These are phyloP conservation scores for Datura wrightii DNA, from an alignment of 257 asterid species.

Conservation along the genomic window DNA sequence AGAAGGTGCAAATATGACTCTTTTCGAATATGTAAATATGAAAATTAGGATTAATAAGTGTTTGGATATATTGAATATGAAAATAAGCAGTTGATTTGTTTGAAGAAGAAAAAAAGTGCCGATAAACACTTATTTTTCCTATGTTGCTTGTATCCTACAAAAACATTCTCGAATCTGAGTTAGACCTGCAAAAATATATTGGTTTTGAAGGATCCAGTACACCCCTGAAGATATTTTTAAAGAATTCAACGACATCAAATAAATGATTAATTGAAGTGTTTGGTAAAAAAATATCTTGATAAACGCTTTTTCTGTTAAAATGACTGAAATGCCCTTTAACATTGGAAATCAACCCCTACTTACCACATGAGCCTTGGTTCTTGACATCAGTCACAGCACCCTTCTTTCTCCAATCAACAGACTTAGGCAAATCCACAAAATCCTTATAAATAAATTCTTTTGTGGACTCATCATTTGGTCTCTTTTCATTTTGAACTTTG, in stretches of 20 bases:
- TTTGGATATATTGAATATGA: neutral
- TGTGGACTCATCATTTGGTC: slow-evolving; percentile 34
- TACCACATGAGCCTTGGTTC: slow-evolving; percentile 72
- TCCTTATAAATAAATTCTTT: slow-evolving; percentile 50
- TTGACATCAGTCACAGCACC: slow-evolving; percentile 72
- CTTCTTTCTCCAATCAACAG: slow-evolving; percentile 67
- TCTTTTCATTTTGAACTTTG: slow-evolving; percentile 39
- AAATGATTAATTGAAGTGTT: neutral
- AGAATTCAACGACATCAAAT: neutral
- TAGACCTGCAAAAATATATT: neutral
- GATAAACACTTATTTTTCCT: neutral
- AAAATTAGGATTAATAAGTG: neutral
- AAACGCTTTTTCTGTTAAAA: neutral
- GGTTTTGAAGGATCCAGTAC: neutral
- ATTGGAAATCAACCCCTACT: neutral
- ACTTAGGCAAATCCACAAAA: slow-evolving; percentile 53
- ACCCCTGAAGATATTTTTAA: neutral
- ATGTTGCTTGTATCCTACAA: neutral
- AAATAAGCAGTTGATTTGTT: neutral
- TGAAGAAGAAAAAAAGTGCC: neutral
- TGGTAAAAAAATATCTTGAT: accelerated
- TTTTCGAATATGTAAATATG: neutral
- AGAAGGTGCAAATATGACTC: neutral
- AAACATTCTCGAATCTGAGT: neutral
- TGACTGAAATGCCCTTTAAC: neutral